These are phyloP conservation scores for Microbotryum silenes-acaulis DNA, from an alignment of 1,284 basidiomycete genomes.

Conservation along the genomic window DNA sequence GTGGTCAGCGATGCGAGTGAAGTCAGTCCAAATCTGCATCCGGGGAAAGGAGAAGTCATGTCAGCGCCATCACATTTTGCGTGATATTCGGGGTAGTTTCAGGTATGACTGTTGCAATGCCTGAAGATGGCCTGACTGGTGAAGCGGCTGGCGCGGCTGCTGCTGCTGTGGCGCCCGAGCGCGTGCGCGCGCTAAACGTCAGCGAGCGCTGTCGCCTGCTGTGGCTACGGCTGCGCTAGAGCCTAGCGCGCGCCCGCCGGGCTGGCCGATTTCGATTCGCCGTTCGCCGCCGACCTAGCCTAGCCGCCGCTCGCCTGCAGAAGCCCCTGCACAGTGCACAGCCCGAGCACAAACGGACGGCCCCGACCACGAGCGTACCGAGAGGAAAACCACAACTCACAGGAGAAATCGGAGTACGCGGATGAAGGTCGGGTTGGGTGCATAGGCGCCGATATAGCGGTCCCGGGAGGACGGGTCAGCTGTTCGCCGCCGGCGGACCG, in stretches of 20 bases:
- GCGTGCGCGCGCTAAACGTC: neutral
- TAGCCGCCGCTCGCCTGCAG: neutral
- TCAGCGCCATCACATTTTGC: no score
- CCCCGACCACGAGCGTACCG: no score
- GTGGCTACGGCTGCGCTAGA: neutral
- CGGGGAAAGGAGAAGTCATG: neutral
- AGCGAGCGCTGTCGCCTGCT: neutral
- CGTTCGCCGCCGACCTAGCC: neutral
- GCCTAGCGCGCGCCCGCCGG: neutral
- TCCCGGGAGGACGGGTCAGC: neutral
- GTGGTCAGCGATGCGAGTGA: slow-evolving; percentile 16
- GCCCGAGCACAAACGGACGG: no score
- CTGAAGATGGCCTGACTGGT: neutral
- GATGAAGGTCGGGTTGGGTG: slow-evolving; percentile 19
- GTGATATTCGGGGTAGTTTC: no score
- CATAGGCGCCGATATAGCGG: slow-evolving; percentile 14
- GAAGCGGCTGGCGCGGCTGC: neutral
- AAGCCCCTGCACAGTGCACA: neutral
- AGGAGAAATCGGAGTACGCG: slow-evolving; percentile 14
- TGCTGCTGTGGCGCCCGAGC: neutral
- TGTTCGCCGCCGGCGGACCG: neutral
- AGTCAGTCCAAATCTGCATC: slow-evolving; percentile 16
- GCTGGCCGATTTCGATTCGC: neutral
- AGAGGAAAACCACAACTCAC: slow-evolving; percentile 1
- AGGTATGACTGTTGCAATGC: no score